Evolutionary conservation across 140 eudicot species (phyloP).

Genomic region (Flaveria floridana): DNA sequence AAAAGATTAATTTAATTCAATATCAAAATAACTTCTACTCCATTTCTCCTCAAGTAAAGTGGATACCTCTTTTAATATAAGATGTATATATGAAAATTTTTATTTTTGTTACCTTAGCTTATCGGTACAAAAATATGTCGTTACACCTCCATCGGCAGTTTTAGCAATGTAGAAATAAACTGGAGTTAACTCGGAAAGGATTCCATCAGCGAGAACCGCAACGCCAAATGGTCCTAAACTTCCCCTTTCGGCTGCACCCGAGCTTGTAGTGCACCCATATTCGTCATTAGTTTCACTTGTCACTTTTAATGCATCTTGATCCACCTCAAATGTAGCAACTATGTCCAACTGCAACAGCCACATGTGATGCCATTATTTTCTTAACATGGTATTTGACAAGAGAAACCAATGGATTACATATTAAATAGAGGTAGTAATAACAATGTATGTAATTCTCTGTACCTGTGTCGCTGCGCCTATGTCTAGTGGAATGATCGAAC

Average conservation of each 20-base stretch:
- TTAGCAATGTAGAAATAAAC: slow-evolving; percentile 44
- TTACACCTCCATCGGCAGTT: slow-evolving; percentile 19
- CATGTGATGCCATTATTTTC: not conserved
- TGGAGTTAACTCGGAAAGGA: slow-evolving; percentile 39
- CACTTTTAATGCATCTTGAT: slow-evolving; percentile 18
- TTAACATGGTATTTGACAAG: no score
- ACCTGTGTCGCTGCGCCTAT: slow-evolving; percentile 51
- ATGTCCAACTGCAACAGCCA: slow-evolving; percentile 36
- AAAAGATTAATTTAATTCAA: no score
- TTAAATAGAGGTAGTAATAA: no score
- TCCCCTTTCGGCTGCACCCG: slow-evolving; percentile 42
- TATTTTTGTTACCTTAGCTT: slow-evolving; percentile 35
- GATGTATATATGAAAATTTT: not conserved
- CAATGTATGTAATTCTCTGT: no score
- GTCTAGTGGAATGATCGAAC: slow-evolving; percentile 49
- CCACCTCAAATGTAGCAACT: slow-evolving; percentile 43
- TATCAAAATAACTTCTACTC: no score
- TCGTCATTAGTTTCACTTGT: slow-evolving; percentile 22
- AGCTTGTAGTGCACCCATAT: slow-evolving; percentile 37
- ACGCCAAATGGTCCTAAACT: slow-evolving; percentile 45
- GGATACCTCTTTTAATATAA: no score
- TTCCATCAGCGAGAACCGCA: slow-evolving; percentile 41
- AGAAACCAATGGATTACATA: no score
- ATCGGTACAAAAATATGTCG: slow-evolving; percentile 45
- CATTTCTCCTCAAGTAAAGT: no score